Conservation (phyloP, 495 filamentous ascomycete genomes). For the Clohesyomyces aquaticus region DNA sequence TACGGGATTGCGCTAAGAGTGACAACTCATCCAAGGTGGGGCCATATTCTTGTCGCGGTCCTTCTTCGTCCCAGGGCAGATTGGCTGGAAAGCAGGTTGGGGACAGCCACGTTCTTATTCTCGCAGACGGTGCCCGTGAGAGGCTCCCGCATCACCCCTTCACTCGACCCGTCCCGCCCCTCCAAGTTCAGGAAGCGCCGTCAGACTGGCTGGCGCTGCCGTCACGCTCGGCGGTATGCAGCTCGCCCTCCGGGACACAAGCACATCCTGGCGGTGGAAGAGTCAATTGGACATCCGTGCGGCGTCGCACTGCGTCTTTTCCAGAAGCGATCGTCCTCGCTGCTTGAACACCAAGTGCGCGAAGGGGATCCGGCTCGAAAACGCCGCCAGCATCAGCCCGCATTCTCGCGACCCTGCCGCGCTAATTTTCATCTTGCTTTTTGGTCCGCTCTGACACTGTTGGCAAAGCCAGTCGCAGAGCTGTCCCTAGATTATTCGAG, state of each 20-base stretch:
- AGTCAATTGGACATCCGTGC: conserved; percentile 22
- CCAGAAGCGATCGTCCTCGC: conserved; percentile 30
- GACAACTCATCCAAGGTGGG: conserved; percentile 42
- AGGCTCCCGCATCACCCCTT: conserved; percentile 22
- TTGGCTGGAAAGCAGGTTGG: conserved; percentile 33
- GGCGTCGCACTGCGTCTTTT: conserved; percentile 35
- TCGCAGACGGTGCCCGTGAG: conserved; percentile 22
- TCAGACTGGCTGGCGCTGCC: conserved; percentile 12
- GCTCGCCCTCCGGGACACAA: conserved; percentile 19
- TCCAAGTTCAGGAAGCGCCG: conserved; percentile 13
- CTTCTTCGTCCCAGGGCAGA: conserved; percentile 34
- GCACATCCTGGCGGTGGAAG: conserved; percentile 2
- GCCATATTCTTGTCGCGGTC: conserved; percentile 25
- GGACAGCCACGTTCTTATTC: conserved; percentile 40
- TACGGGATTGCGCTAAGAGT: conserved; percentile 28
- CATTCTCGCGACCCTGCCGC: conserved; percentile 10
- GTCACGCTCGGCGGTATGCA: conserved; percentile 29
- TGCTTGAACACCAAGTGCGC: conserved; percentile 3
- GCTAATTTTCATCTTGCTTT: conserved; percentile 20
- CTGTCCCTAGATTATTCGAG: conserved; percentile 25
- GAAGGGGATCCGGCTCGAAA: conserved; percentile 36
- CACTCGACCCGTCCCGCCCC: conserved; percentile 32
- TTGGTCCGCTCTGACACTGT: conserved; percentile 9
- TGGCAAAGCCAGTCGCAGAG: neutral
- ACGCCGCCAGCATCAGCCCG: conserved; percentile 26